Evolutionary conservation across 2,329 filamentous ascomycete species (phyloP).

Genomic region (Diaporthe sp.): DNA sequence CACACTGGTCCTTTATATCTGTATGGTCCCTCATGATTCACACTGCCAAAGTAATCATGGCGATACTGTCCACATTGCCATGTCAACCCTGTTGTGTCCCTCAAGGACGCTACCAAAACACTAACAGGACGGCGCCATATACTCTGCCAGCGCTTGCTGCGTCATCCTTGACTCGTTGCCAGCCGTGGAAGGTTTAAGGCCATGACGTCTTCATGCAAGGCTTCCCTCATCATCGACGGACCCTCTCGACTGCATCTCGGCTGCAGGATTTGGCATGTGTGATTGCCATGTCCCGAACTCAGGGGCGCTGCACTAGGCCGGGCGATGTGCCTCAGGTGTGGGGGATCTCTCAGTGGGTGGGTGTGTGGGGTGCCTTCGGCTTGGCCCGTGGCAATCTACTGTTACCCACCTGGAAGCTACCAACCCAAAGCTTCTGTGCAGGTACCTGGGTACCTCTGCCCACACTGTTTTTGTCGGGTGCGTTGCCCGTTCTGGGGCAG

Average conservation of each 20-base stretch:
- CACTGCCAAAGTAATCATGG: background rate
- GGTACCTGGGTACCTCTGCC: slow-evolving; percentile 10
- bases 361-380: slow-evolving; percentile 25
- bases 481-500: background rate
- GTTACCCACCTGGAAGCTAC: slow-evolving; percentile 26
- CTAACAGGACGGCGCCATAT: background rate
- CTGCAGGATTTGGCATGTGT: slow-evolving; percentile 20
- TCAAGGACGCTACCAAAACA: background rate
- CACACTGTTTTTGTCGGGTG: background rate
- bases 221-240: background rate
- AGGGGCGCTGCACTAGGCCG: slow-evolving; percentile 25
- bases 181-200: background rate
- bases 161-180: background rate
- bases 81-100: background rate
- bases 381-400: slow-evolving; percentile 24
- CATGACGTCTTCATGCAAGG: slow-evolving; percentile 29
- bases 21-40: background rate
- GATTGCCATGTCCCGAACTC: slow-evolving; percentile 18
- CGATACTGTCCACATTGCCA: background rate
- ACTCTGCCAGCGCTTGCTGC: background rate
- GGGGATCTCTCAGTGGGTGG: slow-evolving; percentile 28
- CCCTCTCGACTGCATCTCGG: slow-evolving; percentile 31
- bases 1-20: background rate
- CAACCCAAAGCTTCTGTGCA: background rate
- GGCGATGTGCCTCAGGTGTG: slow-evolving; percentile 24